Evolutionary conservation across 495 filamentous ascomycete genomes (phyloP).

Genomic region (Trypethelium eluteriae): DNA sequence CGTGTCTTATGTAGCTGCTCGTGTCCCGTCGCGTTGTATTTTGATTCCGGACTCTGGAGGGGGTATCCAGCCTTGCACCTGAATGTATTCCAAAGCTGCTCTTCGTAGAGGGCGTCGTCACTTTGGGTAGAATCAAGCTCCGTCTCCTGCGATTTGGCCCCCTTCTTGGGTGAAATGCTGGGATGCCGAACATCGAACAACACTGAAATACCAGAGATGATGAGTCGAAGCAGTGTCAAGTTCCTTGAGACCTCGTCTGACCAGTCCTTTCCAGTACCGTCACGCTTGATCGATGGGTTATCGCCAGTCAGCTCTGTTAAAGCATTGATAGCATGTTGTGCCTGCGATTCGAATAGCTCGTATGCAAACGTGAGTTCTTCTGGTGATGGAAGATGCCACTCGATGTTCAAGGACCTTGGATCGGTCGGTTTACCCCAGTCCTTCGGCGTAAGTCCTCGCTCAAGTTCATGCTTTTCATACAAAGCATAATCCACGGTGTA

Average conservation of each 20-base stretch:
- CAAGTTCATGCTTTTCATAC: constrained; percentile 61
- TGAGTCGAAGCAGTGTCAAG: constrained; percentile 72
- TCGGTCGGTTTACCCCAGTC: constrained; percentile 73
- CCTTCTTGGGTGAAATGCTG: constrained; percentile 20
- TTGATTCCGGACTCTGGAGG: constrained; percentile 48
- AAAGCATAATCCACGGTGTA: constrained; percentile 84
- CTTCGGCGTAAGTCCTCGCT: constrained; percentile 50
- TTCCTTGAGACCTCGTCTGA: constrained; percentile 92
- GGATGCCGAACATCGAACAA: constrained; percentile 73
- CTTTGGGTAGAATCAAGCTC: constrained; percentile 31
- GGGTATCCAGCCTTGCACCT: constrained; percentile 80
- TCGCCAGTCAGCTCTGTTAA: constrained; percentile 70
- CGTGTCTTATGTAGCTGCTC: constrained; percentile 69
- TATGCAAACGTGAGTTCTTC: constrained; percentile 83
- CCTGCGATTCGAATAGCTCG: constrained; percentile 75
- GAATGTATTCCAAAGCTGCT: constrained; percentile 56
- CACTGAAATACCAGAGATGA: constrained; percentile 78
- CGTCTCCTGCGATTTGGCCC: constrained; percentile 10
- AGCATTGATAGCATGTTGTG: constrained; percentile 56
- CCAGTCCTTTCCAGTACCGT: constrained; percentile 96
- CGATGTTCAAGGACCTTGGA: constrained; percentile 67
- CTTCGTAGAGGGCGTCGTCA: constrained; percentile 31
- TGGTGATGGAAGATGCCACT: constrained; percentile 77
- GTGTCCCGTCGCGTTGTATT: constrained; percentile 39
- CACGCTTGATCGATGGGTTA: constrained; percentile 76